A percentile compares a stretch with the other conserved stretches of the same genome.
These are phyloP conservation scores for Helicostylum pulchrum DNA, from an alignment of 192 early-diverging fungal genomes.

Conservation along the genomic window DNA sequence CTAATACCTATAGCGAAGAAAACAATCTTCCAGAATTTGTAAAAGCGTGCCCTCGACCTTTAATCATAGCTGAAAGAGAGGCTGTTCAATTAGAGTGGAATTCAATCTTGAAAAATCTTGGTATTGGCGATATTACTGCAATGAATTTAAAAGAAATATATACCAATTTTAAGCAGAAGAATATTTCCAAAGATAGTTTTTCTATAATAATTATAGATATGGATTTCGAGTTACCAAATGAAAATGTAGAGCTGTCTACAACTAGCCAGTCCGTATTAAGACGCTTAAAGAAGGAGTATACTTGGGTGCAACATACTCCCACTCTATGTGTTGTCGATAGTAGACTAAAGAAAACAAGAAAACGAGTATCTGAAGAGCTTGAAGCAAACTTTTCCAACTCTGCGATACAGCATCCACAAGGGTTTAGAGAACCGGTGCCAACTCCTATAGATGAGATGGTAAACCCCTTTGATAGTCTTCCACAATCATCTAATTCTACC, in stretches of 20 bases:
- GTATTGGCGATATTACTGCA: neutral
- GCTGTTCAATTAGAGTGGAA: slow-evolving; percentile 2
- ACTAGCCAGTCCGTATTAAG: neutral
- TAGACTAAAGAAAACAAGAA: neutral
- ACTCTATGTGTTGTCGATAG: slow-evolving; percentile 10
- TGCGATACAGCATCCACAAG: no score
- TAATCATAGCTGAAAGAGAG: slow-evolving; percentile 6
- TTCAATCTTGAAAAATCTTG: neutral
- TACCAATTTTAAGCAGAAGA: neutral
- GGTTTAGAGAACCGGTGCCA: no score
- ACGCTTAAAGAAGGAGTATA: neutral
- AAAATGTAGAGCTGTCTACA: neutral
- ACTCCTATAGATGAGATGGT: neutral
- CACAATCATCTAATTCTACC: neutral
- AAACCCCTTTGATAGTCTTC: neutral
- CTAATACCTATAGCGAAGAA: slow-evolving; percentile 19
- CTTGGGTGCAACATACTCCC: neutral
- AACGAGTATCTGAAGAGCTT: neutral
- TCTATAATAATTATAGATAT: slow-evolving; percentile 16
- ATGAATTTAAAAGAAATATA: neutral
- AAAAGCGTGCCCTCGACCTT: neutral
- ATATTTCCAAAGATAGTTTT: neutral
- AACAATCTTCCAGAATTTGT: slow-evolving; percentile 4
- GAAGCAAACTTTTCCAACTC: neutral
- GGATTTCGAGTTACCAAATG: slow-evolving; percentile 7